A percentile compares a stretch with the other conserved stretches of the same genome.
These are phyloP conservation scores for Omphalotus olearius DNA, from an alignment of 1,284 basidiomycete species.

Conservation along the genomic window DNA sequence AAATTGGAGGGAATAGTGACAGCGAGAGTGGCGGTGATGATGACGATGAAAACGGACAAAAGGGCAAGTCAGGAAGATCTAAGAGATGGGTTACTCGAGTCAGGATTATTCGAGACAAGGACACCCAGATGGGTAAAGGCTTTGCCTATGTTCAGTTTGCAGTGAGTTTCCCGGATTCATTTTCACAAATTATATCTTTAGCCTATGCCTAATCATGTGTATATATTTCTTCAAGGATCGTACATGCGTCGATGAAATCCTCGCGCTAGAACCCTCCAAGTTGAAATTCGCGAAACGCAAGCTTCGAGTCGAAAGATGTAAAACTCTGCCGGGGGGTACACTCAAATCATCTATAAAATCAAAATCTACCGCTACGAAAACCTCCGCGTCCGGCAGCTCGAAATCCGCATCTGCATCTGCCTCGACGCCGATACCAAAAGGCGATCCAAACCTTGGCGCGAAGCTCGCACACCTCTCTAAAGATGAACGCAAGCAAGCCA, in stretches of 20 bases:
- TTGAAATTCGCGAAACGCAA: constrained; percentile 90
- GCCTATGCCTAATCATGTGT: constrained; percentile 3
- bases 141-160: constrained; percentile 92
- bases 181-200: constrained; percentile 8
- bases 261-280: constrained; percentile 65
- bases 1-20: constrained; percentile 23
- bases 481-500: constrained; percentile 79
- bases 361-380: constrained; percentile 8
- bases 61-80: constrained; percentile 21
- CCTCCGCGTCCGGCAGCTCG: constrained; percentile 1
- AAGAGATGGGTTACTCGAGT: constrained; percentile 79
- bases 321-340: constrained; percentile 44
- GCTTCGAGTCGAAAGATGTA: constrained; percentile 84
- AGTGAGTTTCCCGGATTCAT: constrained; percentile 44
- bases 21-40: constrained; percentile 19
- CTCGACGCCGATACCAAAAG: constrained; percentile 55
- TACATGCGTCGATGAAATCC: constrained; percentile 84
- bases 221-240: constrained; percentile 55
- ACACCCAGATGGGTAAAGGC: constrained; percentile 96
- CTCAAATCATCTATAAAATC: constrained; percentile 9
- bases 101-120: constrained; percentile 85
- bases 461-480: constrained; percentile 77
- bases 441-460: constrained; percentile 76
- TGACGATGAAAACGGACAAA: constrained; percentile 15
- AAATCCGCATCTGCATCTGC: constrained; percentile 7